Evolutionary conservation across 177 flowering plant species (phyloP).

Genomic region (Telopea speciosissima): DNA sequence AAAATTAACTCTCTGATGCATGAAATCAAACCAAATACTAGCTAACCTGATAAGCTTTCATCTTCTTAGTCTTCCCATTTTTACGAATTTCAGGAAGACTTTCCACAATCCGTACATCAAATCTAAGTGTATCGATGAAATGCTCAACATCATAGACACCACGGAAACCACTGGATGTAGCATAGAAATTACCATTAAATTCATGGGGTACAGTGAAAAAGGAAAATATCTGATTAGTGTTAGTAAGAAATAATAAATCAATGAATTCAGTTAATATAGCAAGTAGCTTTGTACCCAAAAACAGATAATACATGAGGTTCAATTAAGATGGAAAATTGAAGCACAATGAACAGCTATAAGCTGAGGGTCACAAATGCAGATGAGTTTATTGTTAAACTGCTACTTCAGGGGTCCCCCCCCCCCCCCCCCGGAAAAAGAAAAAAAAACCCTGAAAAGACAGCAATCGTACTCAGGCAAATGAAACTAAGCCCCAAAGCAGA

Average conservation of each 20-base stretch:
- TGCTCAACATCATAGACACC: constrained; percentile 95
- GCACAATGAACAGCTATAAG: neutral
- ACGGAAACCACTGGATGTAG: constrained; percentile 68
- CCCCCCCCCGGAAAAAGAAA: no score
- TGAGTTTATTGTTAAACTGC: neutral
- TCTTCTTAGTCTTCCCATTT: constrained; percentile 78
- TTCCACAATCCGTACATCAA: constrained; percentile 77
- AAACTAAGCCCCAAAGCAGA: neutral
- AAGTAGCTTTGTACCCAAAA: neutral
- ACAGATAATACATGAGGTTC: neutral
- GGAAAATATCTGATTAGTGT: neutral
- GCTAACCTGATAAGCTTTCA: constrained; percentile 77
- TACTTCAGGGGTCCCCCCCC: no score
- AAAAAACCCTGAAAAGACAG: neutral
- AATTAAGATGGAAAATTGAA: neutral
- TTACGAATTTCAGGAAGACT: constrained; percentile 70
- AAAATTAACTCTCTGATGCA: constrained; percentile 4
- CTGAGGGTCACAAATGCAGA: neutral
- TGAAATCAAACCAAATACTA: neutral
- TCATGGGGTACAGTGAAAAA: no score
- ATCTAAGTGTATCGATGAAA: constrained; percentile 68
- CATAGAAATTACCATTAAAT: no score
- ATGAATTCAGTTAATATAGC: no score
- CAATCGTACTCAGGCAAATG: neutral
- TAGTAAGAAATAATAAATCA: neutral